These are phyloP conservation scores for Prosopis cineraria DNA, from an alignment of 306 rosid genomes.

Conservation along the genomic window DNA sequence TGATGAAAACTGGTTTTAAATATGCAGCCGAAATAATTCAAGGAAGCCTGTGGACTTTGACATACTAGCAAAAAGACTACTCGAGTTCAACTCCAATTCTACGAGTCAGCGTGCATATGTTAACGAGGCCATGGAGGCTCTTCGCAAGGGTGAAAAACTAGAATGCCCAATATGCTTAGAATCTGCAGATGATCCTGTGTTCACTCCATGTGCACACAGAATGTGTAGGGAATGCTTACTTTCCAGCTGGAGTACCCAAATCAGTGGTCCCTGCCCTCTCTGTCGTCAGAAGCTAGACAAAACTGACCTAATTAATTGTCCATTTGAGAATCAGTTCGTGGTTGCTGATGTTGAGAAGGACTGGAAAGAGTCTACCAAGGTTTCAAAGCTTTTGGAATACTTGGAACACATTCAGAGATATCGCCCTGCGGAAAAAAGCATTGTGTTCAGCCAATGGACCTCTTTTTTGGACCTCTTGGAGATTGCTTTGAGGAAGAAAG, in stretches of 20 bases:
- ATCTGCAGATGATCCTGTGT: constrained; percentile 86
- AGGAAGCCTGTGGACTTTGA: constrained; percentile 24
- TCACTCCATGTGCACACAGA: constrained; percentile 88
- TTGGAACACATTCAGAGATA: constrained; percentile 47
- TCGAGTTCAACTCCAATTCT: constrained; percentile 30
- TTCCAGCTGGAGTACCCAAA: constrained; percentile 64
- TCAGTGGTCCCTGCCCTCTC: constrained; percentile 66
- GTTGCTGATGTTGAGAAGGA: constrained; percentile 63
- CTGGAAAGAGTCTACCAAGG: constrained; percentile 80
- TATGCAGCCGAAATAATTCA: neutral
- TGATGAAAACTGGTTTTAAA: neutral
- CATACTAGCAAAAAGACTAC: constrained; percentile 40
- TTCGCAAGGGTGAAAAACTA: constrained; percentile 56
- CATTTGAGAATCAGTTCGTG: constrained; percentile 61
- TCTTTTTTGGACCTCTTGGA: constrained; percentile 76
- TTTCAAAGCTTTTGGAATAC: constrained; percentile 65
- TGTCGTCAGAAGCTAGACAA: constrained; percentile 59
- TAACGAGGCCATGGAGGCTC: constrained; percentile 64
- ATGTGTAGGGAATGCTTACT: constrained; percentile 86
- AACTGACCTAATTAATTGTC: constrained; percentile 64
- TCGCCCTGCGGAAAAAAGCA: constrained; percentile 63
- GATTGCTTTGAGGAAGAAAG: constrained; percentile 60
- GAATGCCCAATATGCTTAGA: constrained; percentile 91
- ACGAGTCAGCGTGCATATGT: constrained; percentile 50
- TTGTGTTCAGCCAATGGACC: constrained; percentile 90